Evolutionary conservation across 768 basidiomycete genomes (phyloP), one percentile per base, ranked within the genome.

Genomic region (Tulasnella sp.): DNA sequence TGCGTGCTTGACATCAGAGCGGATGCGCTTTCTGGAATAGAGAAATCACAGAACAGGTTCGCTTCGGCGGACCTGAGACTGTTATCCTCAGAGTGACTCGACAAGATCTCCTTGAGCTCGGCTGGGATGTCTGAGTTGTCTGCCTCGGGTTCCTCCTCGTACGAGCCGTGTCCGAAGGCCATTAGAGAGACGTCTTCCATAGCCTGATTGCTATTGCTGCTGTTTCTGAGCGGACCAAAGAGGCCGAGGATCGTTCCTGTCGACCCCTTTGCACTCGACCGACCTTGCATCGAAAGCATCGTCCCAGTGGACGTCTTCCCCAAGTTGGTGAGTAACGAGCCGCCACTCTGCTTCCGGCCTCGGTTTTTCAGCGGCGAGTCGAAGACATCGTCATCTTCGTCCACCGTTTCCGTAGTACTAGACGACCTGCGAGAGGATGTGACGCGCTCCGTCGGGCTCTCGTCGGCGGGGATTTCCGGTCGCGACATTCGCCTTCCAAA

Each of bases 111-210:
- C 74, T 88, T 87, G 71, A 93, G 78, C 78, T 93, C 92, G 47
- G 90, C 86, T 0, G 92, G 90, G n/a, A 92, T 90, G 76, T 94
- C 90, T 1, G 88, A 90, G 77, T 91, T 88, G 0, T 86, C 89
- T 26, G 34, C 71, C 17, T 70, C 69, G 29, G 34, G 34, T 32
- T 35, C 69, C 17, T 42, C 40, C 32, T 34, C 42, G 26, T 29
- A 17, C 9, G 26, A 59, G 6, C 32, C 5, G 36, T 35, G 17
- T 14, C 36, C 71, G 22, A 70, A 52, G 16, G 69, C 42, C 14
- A 16, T 44, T 22, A 70, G 69, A 32, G 40, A 52, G 29, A 47
- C 44, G 12, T 52, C 44, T 19, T 44, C 69, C 3, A 11, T n/a
- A 8, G 39, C 39, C 12, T 44, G 11, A 22, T 12, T 16, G 22